phyloP scores from a whole-genome alignment of 1,139 yeast genomes.

The Blastobotrys illinoisensis region DNA sequence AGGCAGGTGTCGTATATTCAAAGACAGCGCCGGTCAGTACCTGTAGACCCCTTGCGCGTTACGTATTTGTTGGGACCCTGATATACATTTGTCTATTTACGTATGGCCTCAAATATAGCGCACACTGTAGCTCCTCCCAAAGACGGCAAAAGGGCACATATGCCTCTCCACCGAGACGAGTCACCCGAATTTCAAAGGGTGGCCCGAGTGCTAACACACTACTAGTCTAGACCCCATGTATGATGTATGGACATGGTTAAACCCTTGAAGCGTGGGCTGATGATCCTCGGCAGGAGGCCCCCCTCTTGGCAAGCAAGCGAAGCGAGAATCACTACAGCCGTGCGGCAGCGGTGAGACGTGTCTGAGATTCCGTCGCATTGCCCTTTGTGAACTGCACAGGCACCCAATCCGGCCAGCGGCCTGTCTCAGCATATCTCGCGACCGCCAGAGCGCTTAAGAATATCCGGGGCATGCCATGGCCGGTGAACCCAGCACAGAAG shows the following conservation, averaged over 20 bases:
- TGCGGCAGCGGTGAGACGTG: not conserved
- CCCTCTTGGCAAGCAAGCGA: not conserved
- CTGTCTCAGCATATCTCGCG: slow-evolving; percentile 15
- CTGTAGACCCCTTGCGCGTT: too few relatives aligned
- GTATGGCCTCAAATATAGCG: too few relatives aligned
- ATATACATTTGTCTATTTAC: too few relatives aligned
- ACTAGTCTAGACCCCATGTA: not conserved
- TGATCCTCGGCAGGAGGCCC: not conserved
- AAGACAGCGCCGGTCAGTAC: too few relatives aligned
- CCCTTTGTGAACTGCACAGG: slow-evolving; percentile 16
- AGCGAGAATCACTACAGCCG: not conserved
- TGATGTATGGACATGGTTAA: not conserved
- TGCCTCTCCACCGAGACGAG: too few relatives aligned
- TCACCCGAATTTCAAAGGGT: too few relatives aligned
- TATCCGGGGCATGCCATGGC: slow-evolving; percentile 47
- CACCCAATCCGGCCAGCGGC: slow-evolving; percentile 23
- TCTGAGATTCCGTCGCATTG: not conserved
- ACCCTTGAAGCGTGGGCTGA: not conserved
- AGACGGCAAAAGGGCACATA: too few relatives aligned
- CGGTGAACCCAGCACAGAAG: slow-evolving; percentile 42
- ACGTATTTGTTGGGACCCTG: too few relatives aligned
- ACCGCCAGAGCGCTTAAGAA: slow-evolving; percentile 27
- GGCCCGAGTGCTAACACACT: not conserved
- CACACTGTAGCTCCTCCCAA: too few relatives aligned
- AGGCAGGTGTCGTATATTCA: too few relatives aligned